Evolutionary conservation across 78 protist genomes (phyloP), one percentile per base, ranked within the genome.

Genomic region (Pigoraptor vietnamica): DNA sequence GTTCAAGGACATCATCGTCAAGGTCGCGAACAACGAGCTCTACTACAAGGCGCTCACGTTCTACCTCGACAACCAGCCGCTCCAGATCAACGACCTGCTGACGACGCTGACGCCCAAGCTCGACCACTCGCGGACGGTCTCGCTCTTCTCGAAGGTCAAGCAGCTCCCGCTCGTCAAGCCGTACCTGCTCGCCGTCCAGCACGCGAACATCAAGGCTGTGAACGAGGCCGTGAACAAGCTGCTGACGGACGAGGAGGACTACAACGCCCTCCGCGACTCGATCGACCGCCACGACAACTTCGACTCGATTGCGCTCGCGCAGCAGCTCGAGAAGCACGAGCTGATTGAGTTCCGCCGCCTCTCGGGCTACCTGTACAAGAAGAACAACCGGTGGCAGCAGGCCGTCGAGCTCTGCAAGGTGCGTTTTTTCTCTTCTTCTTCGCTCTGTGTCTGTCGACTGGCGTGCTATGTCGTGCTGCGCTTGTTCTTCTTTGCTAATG

Each of bases 191-290:
- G 2, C 90, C 29, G 97, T 96, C 39, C 98, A 97, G 89, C 96
- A 96, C 24, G 89, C 39, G 37, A 88, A 92, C 89, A 25, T 56
- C 55, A 82, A 37, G 81, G 92, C 94, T 24, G 98, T 99, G 90
- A 99, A 99, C 92, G 99, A 98, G 92, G 99, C 99, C 29, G 90
- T 98, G 92, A 98, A 98, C 96, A 95, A 92, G 83, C 87, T 99
- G 88, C 96, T 93, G 92, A 95, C 98, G 39, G 98, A 98, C 81
- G 99, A 99, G 89, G 99, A 97, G 86, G 99, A 99, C 95, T 97
- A 88, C 91, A 98, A 94, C 33, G 90, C 97, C 21, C 98, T 99
- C 29, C 95, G 97, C 88, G 36, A 33, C 81, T 93, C 97, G 23
- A 91, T 99, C 88, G 99, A 94, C 90, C 34, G 37, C 40, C 96